These are phyloP conservation scores for Cruciata laevipes DNA, from an alignment of 257 asterid genomes.

Conservation along the genomic window DNA sequence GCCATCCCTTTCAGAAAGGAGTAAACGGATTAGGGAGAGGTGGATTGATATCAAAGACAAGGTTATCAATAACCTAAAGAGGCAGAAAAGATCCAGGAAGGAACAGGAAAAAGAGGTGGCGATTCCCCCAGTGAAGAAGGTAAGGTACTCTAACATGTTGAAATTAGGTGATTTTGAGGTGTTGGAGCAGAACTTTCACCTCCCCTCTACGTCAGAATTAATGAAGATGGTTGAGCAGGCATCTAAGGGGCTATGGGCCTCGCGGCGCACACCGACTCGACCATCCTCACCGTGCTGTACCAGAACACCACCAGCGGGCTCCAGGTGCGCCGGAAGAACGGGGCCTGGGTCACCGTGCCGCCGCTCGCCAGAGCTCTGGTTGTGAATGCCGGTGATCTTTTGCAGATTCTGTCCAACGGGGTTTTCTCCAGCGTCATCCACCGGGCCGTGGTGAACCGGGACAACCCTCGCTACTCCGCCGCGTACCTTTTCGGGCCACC, in stretches of 20 bases:
- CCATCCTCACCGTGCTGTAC: slow-evolving; percentile 79
- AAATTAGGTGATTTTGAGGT: too few species aligned
- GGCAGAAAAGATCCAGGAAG: too few species aligned
- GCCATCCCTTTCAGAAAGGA: too few species aligned
- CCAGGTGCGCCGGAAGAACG: slow-evolving; percentile 57
- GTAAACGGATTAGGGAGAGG: too few species aligned
- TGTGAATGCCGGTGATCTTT: slow-evolving; percentile 68
- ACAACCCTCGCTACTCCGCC: slow-evolving; percentile 46
- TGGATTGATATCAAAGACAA: too few species aligned
- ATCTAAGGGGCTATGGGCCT: slow-evolving; percentile 99
- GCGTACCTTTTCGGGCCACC: slow-evolving; percentile 88
- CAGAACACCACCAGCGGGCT: slow-evolving; percentile 77
- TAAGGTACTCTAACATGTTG: too few species aligned
- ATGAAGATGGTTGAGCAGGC: too few species aligned
- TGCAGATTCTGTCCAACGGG: slow-evolving; percentile 85
- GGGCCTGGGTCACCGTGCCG: slow-evolving; percentile 57
- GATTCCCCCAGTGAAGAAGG: too few species aligned
- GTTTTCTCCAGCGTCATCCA: slow-evolving; percentile 65
- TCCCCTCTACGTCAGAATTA: too few species aligned
- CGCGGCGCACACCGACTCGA: slow-evolving; percentile 89
- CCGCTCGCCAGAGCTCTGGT: slow-evolving; percentile 64
- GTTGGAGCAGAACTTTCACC: too few species aligned
- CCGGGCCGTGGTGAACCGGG: slow-evolving; percentile 80
- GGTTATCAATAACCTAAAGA: too few species aligned
- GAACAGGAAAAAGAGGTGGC: too few species aligned